Percentiles rank a stretch among this genome's conserved stretches.
These are phyloP conservation scores for Solanum rostratum DNA, from an alignment of 257 asterid species.

Conservation along the genomic window DNA sequence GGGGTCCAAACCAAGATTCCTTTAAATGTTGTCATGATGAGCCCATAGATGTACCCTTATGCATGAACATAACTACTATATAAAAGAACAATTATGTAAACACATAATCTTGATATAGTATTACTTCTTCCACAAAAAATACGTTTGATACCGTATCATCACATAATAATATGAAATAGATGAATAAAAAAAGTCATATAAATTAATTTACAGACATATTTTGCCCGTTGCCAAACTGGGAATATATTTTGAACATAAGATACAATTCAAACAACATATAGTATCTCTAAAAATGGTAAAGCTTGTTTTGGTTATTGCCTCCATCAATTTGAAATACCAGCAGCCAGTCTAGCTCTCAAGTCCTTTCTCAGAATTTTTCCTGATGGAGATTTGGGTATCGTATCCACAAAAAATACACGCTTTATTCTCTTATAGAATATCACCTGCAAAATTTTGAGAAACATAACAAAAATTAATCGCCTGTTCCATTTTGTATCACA, in stretches of 20 bases:
- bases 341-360: slow-evolving; percentile 62
- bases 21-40: background rate
- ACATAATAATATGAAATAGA: background rate
- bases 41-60: background rate
- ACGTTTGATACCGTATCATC: background rate
- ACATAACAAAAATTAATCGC: background rate
- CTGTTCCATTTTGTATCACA: background rate
- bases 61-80: too few species aligned
- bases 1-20: fast-evolving
- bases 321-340: slow-evolving; percentile 14
- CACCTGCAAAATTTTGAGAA: slow-evolving; percentile 35
- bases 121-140: background rate
- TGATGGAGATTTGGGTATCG: slow-evolving; percentile 74
- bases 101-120: background rate
- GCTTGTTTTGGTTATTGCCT: background rate
- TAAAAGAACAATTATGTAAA: background rate
- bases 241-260: background rate
- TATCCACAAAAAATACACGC: slow-evolving; percentile 59
- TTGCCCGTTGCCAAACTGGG: background rate
- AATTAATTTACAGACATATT: background rate
- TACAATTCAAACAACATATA: background rate
- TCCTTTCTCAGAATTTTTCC: slow-evolving; percentile 93
- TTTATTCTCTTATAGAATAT: slow-evolving; percentile 76
- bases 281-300: background rate
- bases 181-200: background rate